phyloP scores from a whole-genome alignment of 2,329 filamentous ascomycete genomes.

The Teratosphaeria zuluensis region DNA sequence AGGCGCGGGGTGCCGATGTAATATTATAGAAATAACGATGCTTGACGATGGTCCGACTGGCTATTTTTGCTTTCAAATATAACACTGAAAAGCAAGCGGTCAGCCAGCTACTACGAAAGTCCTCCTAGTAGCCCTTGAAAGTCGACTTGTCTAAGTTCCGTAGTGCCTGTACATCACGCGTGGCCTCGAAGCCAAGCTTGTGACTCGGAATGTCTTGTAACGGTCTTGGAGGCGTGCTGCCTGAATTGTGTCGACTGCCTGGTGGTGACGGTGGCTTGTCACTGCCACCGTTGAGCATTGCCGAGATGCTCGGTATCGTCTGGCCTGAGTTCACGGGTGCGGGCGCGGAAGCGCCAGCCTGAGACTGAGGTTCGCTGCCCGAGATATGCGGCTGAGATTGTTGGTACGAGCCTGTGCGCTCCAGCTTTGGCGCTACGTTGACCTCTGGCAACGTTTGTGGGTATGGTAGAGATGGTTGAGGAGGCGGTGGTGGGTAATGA shows the following conservation, averaged over 20 bases:
- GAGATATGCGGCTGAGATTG: constrained; percentile 16
- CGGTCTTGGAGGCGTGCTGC: constrained; percentile 15
- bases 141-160: constrained; percentile 29
- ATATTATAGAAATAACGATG: not conserved
- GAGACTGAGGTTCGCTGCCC: constrained; percentile 24
- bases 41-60: not conserved
- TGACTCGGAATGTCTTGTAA: constrained; percentile 28
- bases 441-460: not conserved
- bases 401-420: constrained; percentile 10
- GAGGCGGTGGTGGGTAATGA: constrained; percentile 8
- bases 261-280: constrained; percentile 12
- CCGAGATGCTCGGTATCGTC: constrained; percentile 45
- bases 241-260: constrained; percentile 23
- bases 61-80: not conserved
- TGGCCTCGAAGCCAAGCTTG: constrained; percentile 29
- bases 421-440: constrained; percentile 8
- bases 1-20: not conserved
- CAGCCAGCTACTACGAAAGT: not conserved
- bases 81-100: not conserved
- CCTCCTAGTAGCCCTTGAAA: constrained; percentile 17
- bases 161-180: constrained; percentile 26
- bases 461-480: constrained; percentile 9
- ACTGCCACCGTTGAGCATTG: constrained; percentile 32
- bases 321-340: constrained; percentile 27
- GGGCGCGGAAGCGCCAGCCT: constrained; percentile 22